A percentile compares a stretch with the other conserved stretches of the same genome.
phyloP scores from a whole-genome alignment of 2,329 filamentous ascomycete species.

The Talaromyces sp. region DNA sequence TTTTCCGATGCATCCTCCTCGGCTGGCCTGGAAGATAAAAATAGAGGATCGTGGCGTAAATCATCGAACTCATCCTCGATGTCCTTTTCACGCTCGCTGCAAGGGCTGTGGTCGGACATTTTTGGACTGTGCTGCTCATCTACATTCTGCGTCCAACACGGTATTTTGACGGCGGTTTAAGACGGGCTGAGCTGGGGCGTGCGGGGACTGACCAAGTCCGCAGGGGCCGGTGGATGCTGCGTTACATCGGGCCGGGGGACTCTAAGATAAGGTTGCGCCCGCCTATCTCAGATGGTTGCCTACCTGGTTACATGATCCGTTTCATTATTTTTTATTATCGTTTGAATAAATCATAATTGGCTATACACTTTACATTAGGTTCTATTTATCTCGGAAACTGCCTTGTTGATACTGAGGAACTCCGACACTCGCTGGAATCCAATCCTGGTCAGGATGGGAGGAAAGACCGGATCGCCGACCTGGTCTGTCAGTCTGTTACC shows the following conservation, averaged over 20 bases:
- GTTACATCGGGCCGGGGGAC: background rate
- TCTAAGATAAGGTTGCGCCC: background rate
- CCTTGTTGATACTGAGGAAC: conserved; percentile 10
- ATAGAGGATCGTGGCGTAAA: background rate
- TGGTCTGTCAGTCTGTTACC: background rate
- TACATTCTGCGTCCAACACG: background rate
- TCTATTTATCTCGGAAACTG: background rate
- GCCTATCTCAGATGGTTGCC: no score
- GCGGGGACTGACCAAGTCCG: background rate
- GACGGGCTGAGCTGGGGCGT: no score
- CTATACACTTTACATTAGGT: background rate
- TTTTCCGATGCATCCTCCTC: background rate
- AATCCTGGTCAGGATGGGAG: conserved; percentile 4
- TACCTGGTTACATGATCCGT: background rate
- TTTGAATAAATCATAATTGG: background rate
- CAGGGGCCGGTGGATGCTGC: background rate
- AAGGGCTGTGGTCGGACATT: background rate
- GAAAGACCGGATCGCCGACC: conserved; percentile 8
- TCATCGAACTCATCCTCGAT: background rate
- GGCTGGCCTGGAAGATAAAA: background rate
- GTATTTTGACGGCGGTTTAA: no score
- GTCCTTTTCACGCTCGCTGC: background rate
- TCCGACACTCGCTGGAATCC: conserved; percentile 9
- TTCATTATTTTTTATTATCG: background rate
- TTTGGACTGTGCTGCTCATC: background rate